A percentile compares a stretch with the other conserved stretches of the same genome.
Evolutionary conservation across 495 filamentous ascomycete species (phyloP).

Genomic region (Bacidia rubella): DNA sequence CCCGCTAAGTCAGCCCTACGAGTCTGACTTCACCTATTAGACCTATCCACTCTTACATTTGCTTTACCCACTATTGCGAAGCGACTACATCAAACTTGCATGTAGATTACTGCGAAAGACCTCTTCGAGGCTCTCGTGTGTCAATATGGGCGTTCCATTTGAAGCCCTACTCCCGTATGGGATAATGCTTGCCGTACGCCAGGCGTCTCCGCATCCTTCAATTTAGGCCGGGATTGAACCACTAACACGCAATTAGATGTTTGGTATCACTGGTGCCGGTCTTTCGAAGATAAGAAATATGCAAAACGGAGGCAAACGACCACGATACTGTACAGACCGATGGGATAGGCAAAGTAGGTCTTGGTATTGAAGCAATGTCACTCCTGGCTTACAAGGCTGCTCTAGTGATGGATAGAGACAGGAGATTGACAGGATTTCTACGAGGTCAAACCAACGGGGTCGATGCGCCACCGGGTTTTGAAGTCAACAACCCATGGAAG

Average conservation of each 20-base stretch:
- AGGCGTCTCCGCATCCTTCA: conserved; percentile 9
- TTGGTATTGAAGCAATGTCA: too few relatives aligned
- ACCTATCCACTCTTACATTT: background rate
- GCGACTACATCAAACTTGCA: background rate
- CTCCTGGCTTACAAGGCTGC: conserved; percentile 23
- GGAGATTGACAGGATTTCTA: conserved; percentile 69
- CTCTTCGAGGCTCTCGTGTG: background rate
- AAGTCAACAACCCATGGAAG: conserved; percentile 92
- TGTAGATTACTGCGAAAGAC: background rate
- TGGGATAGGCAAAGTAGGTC: conserved; percentile 84
- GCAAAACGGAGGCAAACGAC: conserved; percentile 79
- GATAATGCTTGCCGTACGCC: conserved; percentile 71
- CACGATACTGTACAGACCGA: conserved; percentile 68
- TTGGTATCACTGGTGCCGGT: conserved; percentile 66
- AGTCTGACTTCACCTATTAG: background rate
- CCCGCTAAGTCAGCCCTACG: conserved; percentile 6
- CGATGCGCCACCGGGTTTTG: conserved; percentile 73
- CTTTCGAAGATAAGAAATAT: conserved; percentile 59
- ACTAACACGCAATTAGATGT: conserved; percentile 52
- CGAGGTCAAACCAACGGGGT: conserved; percentile 77
- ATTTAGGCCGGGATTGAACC: conserved; percentile 18
- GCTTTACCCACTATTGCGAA: background rate
- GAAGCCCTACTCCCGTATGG: conserved; percentile 90
- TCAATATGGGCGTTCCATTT: conserved; percentile 86
- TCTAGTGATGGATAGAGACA: conserved; percentile 93